Evolutionary conservation across 495 filamentous ascomycete genomes (phyloP), one percentile per base, ranked within the genome.

Genomic region (Cercophora sp.): DNA sequence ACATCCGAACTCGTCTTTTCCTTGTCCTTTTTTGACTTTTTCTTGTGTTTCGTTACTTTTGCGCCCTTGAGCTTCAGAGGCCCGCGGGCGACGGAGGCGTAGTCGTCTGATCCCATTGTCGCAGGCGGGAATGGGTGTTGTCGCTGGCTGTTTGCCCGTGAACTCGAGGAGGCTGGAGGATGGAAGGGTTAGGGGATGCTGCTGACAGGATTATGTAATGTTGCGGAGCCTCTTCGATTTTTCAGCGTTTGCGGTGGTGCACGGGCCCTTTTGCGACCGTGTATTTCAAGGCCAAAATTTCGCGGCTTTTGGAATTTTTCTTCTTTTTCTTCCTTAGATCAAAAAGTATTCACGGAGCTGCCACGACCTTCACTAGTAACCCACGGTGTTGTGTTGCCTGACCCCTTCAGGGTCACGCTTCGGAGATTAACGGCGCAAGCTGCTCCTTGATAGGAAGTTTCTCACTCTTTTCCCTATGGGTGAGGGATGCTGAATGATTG

Each of bases 11-110:
- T 62, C 47, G 43, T 53, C 48, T 56, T 63, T 4, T 42, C 55
- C 43, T 57, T 54, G 34, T 49, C 45, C 40, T 70, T 62, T 58
- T 73, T 76, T 51, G 54, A 60, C 56, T 79, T 79, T 65, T 79
- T 77, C 59, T 82, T 81, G 2, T 82, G 82, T 68, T 85, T 87
- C 59, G 82, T 83, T 40, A 74, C 71, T 55, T 73, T 73, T 55
- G 82, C 76, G 59, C 89, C 87, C 71, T 96, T 96, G 37, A 96
- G 80, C 63, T 89, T 90, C 36, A 94, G 83, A 22, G 81, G 80
- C 53, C 85, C 85, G 49, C 82, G 78, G 55, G 77, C 71, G 40
- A 78, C 70, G 57, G 84, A 72, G n/a, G 73, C 55, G 75, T 92
- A 93, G 37, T 90, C 88, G 60, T 88, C 83, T 48, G 76, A 68